These are phyloP conservation scores for Neostapfia colusana DNA, from an alignment of 176 grass and related monocot genomes.

Conservation along the genomic window DNA sequence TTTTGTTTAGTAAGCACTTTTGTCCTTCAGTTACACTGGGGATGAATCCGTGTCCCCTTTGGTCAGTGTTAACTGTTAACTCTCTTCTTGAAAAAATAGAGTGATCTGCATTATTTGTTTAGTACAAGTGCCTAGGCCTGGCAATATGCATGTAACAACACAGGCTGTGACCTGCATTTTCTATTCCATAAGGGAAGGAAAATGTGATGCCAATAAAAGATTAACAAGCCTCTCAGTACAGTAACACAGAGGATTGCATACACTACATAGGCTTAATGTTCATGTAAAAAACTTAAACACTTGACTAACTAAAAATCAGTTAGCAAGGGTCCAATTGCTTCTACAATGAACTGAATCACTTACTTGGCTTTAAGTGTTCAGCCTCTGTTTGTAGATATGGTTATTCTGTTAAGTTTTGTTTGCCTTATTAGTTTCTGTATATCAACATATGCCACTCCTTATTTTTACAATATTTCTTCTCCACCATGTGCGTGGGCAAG, in stretches of 20 bases:
- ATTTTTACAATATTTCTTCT: neutral
- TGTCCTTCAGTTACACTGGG: constrained; percentile 2
- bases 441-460: neutral
- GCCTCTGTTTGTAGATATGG: no score
- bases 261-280: neutral
- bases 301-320: neutral
- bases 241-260: neutral
- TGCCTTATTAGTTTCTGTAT: neutral
- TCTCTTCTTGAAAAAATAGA: neutral
- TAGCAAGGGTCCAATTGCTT: neutral
- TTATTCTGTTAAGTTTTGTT: neutral
- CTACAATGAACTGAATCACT: neutral
- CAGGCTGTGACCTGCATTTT: neutral
- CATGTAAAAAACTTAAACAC: neutral
- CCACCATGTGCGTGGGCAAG: neutral
- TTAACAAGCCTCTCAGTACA: neutral
- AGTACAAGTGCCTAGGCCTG: neutral
- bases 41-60: neutral
- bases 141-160: neutral
- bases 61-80: neutral
- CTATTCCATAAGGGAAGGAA: neutral
- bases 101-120: neutral
- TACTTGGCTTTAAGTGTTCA: no score
- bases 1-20: constrained; percentile 20
- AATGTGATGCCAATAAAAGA: neutral